Conservation (phyloP, 2,329 filamentous ascomycete species). For the Colletotrichum chrysophilum region DNA sequence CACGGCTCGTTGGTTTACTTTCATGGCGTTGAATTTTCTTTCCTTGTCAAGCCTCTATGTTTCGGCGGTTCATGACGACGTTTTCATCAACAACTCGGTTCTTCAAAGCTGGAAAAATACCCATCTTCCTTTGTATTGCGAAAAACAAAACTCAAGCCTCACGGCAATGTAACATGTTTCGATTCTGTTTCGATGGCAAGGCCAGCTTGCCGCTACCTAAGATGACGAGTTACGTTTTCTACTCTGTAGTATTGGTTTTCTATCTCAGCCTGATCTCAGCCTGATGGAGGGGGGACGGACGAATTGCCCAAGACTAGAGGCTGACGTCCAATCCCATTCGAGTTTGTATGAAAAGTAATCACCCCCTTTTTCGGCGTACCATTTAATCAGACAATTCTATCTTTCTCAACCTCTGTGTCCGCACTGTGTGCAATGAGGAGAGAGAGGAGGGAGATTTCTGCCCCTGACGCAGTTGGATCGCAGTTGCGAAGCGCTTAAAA, state of each 20-base stretch:
- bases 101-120: conserved; percentile 5
- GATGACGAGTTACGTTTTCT: conserved; percentile 1
- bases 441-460: background rate
- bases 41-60: background rate
- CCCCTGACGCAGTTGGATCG: background rate
- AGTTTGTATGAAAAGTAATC: background rate
- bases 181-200: background rate
- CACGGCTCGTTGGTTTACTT: conserved; percentile 35
- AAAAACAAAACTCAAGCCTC: conserved; percentile 6
- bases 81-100: background rate
- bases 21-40: conserved; percentile 11
- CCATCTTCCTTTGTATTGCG: background rate
- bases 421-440: background rate
- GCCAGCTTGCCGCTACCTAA: background rate
- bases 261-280: background rate
- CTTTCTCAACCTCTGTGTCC: background rate
- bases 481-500: conserved; percentile 1
- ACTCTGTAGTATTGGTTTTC: background rate
- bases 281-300: background rate
- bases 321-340: background rate
- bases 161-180: background rate
- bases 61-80: background rate
- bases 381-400: background rate
- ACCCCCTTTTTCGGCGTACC: background rate
- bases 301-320: background rate